phyloP scores from a whole-genome alignment of 495 filamentous ascomycete genomes.

The Tuber microsphaerosporum region DNA sequence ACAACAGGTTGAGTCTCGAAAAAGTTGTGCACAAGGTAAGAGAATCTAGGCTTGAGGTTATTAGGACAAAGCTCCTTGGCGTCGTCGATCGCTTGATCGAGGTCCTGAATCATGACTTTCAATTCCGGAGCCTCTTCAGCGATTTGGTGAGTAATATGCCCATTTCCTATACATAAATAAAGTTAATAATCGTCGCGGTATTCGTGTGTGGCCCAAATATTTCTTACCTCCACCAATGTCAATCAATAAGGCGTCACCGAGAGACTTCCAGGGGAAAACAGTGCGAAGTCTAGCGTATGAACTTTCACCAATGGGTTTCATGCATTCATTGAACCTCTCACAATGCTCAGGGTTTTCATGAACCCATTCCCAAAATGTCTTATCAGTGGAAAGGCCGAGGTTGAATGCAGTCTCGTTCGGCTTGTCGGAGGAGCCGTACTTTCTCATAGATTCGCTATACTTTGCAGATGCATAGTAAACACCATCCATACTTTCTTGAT shows the following conservation, averaged over 20 bases:
- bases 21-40: slow-evolving; percentile 49
- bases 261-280: slow-evolving; percentile 18
- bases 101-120: slow-evolving; percentile 43
- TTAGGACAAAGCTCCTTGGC: slow-evolving; percentile 38
- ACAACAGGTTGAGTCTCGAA: slow-evolving; percentile 47
- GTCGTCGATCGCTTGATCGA: slow-evolving; percentile 35
- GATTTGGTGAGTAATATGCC: slow-evolving; percentile 17
- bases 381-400: slow-evolving; percentile 13
- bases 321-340: slow-evolving; percentile 17
- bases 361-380: slow-evolving; percentile 11
- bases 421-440: slow-evolving; percentile 6
- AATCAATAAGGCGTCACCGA: slow-evolving; percentile 18
- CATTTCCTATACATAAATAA: slow-evolving; percentile 10
- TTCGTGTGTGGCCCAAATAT: neutral
- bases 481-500: neutral
- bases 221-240: slow-evolving; percentile 21
- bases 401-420: slow-evolving; percentile 22
- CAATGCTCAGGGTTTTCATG: slow-evolving; percentile 5
- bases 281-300: slow-evolving; percentile 14
- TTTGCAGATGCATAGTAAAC: neutral
- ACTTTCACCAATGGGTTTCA: slow-evolving; percentile 10
- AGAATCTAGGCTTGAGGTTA: slow-evolving; percentile 43
- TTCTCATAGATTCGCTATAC: slow-evolving; percentile 21
- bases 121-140: slow-evolving; percentile 22
- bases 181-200: slow-evolving; percentile 4